A percentile compares a stretch with the other conserved stretches of the same genome.
phyloP scores from a whole-genome alignment of 2,329 filamentous ascomycete species.

The Microsporum canis region DNA sequence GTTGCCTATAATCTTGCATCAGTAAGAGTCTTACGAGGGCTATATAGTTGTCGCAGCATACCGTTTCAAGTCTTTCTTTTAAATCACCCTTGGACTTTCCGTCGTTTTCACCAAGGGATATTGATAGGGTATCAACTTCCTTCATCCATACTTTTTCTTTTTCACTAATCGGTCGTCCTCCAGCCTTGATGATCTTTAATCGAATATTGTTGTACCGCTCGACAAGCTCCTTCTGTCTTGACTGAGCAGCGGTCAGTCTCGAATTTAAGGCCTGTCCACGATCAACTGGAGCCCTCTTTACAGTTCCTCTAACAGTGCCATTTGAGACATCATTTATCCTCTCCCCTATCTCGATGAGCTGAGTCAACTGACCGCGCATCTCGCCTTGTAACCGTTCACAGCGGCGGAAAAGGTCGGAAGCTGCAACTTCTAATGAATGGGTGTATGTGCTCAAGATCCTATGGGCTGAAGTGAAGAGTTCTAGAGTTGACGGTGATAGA shows the following conservation, averaged over 20 bases:
- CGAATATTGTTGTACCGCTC: slow-evolving; percentile 36
- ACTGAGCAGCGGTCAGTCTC: slow-evolving; percentile 31
- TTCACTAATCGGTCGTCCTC: slow-evolving; percentile 35
- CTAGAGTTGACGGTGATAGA: slow-evolving; percentile 38
- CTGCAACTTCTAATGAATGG: slow-evolving; percentile 35
- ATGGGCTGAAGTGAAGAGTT: slow-evolving; percentile 38
- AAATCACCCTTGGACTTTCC: slow-evolving; percentile 11
- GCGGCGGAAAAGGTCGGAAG: slow-evolving; percentile 42
- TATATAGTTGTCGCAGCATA: slow-evolving; percentile 14
- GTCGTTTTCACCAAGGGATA: slow-evolving; percentile 25
- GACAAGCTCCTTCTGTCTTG: slow-evolving; percentile 31
- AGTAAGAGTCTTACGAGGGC: not conserved
- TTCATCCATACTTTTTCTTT: slow-evolving; percentile 37
- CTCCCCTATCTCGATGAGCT: slow-evolving; percentile 36
- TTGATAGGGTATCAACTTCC: slow-evolving; percentile 33
- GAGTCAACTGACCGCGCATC: slow-evolving; percentile 37
- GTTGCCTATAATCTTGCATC: slow-evolving; percentile 22
- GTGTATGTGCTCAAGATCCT: slow-evolving; percentile 38
- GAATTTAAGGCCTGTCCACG: slow-evolving; percentile 28
- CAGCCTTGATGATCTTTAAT: slow-evolving; percentile 32
- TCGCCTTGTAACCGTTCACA: slow-evolving; percentile 39
- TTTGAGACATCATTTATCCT: slow-evolving; percentile 34
- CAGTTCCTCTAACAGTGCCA: slow-evolving; percentile 15
- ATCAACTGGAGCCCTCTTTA: slow-evolving; percentile 22
- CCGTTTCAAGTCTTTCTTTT: slow-evolving; percentile 29